Percentiles rank a stretch among this genome's conserved stretches.
phyloP scores from a whole-genome alignment of 345 rosid species.

The Pistacia integerrima region DNA sequence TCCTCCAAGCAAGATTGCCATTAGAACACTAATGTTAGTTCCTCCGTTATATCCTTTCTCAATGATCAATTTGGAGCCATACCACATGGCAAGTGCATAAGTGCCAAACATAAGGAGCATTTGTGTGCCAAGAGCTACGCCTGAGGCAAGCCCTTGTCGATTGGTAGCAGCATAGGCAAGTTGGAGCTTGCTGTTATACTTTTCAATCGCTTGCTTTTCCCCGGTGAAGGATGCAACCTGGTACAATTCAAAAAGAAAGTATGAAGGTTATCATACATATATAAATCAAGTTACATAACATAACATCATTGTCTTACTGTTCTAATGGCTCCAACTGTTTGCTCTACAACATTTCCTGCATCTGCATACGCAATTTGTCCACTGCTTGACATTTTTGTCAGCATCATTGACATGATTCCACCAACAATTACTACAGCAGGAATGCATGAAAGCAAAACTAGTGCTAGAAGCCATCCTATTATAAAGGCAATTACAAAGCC shows the following conservation, averaged over 20 bases:
- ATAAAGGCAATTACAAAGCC: slow-evolving; percentile 64
- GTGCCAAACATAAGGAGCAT: slow-evolving; percentile 42
- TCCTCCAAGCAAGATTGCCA: slow-evolving; percentile 73
- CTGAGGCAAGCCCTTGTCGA: slow-evolving; percentile 71
- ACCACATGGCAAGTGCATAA: slow-evolving; percentile 74
- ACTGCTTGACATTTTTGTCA: slow-evolving; percentile 70
- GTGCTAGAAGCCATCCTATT: slow-evolving; percentile 62
- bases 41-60: slow-evolving; percentile 79
- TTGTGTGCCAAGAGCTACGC: slow-evolving; percentile 62
- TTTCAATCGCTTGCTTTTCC: slow-evolving; percentile 71
- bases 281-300: background rate
- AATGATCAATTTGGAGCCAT: slow-evolving; percentile 65
- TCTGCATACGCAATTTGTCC: slow-evolving; percentile 82
- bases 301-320: slow-evolving; percentile 50
- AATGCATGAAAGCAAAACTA: slow-evolving; percentile 58
- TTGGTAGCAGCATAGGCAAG: slow-evolving; percentile 57
- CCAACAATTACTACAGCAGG: slow-evolving; percentile 62
- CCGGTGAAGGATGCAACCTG: slow-evolving; percentile 93
- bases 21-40: slow-evolving; percentile 60
- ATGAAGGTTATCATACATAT: background rate
- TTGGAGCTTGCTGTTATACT: slow-evolving; percentile 57
- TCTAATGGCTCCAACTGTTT: slow-evolving; percentile 78
- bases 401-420: slow-evolving; percentile 53
- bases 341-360: slow-evolving; percentile 87
- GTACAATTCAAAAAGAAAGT: background rate